Base-by-base conservation (phyloP, 176 grass and related monocot genomes). In the Thinopyrum elongatum region DNA sequence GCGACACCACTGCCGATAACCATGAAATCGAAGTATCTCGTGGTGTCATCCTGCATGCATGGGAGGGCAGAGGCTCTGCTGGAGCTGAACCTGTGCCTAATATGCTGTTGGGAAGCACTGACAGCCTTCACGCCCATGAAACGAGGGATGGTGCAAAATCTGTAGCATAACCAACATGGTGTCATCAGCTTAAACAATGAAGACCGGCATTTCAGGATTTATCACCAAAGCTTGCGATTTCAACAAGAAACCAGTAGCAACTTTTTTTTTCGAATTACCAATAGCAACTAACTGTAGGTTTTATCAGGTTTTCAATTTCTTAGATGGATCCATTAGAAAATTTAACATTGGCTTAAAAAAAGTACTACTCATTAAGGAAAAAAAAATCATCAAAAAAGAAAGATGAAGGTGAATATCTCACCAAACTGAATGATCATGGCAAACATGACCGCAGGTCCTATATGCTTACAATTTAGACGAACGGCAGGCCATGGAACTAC, bases 1-100 rank as follows among this genome's bases (percentile, higher is more conserved):
- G 96, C 93, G 72, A 98, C 93, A 61, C 96, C 96, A 14, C 93
- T 98, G 47, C 96, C 96, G 85, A 98, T 92, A 30, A 98, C 89
- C 44, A 95, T 87, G 36, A 98, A 98, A 84, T 98, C 96, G 2
- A 98, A 92, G 79, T 88, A 94, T 70, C 90, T 92, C 16, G 93
- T 94, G 46, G 83, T 41, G 34, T 87, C 83, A 26, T 87, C 89
- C 65, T 91, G 83, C 74, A 86, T 75, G 84, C 85, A 77, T 63
- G 91, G 51, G 23, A 87, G n/a, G 19, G 79, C 59, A 85, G 80
- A 80, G 51, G 75, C 71, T 86, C 91, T 90, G 72, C 55, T 57
- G 21, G 81, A 76, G n/a, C 39, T 57, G 65, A 66, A 34, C 19
- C 68, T 84, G 62, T 82, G 23, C 16, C 59, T 80, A 7, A 66